These are phyloP conservation scores for Xerocomellus dryophilus DNA, from an alignment of 768 basidiomycete genomes.

Conservation along the genomic window DNA sequence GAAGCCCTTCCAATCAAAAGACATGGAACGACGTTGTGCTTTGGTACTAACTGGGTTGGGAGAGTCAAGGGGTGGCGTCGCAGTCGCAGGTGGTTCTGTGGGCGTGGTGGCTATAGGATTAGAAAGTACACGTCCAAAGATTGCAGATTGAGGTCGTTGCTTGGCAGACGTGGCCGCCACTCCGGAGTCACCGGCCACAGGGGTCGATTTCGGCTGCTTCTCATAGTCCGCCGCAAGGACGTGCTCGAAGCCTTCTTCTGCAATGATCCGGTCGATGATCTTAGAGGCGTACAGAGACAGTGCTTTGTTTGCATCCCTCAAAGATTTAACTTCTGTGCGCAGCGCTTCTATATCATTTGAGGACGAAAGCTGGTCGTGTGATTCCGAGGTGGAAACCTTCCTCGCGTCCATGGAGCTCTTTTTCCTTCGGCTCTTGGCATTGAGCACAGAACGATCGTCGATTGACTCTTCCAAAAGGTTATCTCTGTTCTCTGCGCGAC, in stretches of 20 bases:
- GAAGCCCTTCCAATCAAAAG: slow-evolving; percentile 81
- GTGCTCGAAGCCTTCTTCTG: slow-evolving; percentile 95
- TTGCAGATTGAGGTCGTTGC: slow-evolving; percentile 60
- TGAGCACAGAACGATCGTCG: slow-evolving; percentile 47
- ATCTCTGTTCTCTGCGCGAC: slow-evolving; percentile 87
- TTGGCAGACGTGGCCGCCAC: slow-evolving; percentile 31
- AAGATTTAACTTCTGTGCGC: slow-evolving; percentile 81
- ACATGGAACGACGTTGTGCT: slow-evolving; percentile 68
- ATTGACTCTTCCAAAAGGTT: slow-evolving; percentile 55
- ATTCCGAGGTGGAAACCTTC: slow-evolving; percentile 36
- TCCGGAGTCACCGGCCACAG: slow-evolving; percentile 25
- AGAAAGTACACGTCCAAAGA: slow-evolving; percentile 39
- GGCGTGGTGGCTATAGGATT: slow-evolving; percentile 40
- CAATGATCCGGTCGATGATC: slow-evolving; percentile 96
- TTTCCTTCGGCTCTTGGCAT: slow-evolving; percentile 47
- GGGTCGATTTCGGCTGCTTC: slow-evolving; percentile 48
- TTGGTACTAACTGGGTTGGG: slow-evolving; percentile 34
- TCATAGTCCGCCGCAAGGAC: slow-evolving; percentile 93
- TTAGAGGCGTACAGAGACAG: slow-evolving; percentile 93
- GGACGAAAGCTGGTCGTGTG: slow-evolving; percentile 43
- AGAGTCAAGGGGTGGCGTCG: slow-evolving; percentile 21
- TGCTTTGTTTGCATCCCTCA: slow-evolving; percentile 95
- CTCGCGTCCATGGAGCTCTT: slow-evolving; percentile 31
- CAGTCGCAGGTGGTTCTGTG: slow-evolving; percentile 20
- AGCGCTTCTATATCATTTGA: slow-evolving; percentile 70